Percentiles rank a stretch among this genome's conserved stretches.
Conservation (phyloP, 805 yeast species). For the Cyberlindnera nakhonratchasimensis region DNA sequence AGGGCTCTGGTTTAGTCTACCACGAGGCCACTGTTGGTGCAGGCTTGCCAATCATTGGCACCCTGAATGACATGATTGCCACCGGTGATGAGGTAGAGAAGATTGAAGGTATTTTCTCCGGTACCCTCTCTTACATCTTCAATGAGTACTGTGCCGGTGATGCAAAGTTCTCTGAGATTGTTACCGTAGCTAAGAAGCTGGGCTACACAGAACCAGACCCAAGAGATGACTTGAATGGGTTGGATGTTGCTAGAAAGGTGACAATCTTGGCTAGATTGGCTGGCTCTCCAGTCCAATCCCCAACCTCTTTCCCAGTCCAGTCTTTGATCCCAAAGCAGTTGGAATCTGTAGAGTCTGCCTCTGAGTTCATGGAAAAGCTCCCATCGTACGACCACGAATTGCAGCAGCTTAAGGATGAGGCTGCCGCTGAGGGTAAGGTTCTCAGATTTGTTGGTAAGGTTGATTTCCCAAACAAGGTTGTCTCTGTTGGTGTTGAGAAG, state of each 20-base stretch:
- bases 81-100: slow-evolving; percentile 92
- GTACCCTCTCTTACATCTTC: slow-evolving; percentile 92
- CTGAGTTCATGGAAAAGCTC: slow-evolving; percentile 74
- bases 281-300: slow-evolving; percentile 80
- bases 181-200: slow-evolving; percentile 77
- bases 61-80: slow-evolving; percentile 79
- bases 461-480: slow-evolving; percentile 66
- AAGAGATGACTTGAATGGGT: slow-evolving; percentile 96
- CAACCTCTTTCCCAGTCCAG: slow-evolving; percentile 90
- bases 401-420: slow-evolving; percentile 72
- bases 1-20: slow-evolving; percentile 68
- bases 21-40: slow-evolving; percentile 99
- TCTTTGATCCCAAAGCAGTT: slow-evolving; percentile 87
- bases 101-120: slow-evolving; percentile 95
- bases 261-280: slow-evolving; percentile 93
- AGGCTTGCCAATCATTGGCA: slow-evolving; percentile 89
- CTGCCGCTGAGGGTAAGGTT: slow-evolving; percentile 80
- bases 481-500: slow-evolving; percentile 83
- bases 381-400: slow-evolving; percentile 82
- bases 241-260: slow-evolving; percentile 98
- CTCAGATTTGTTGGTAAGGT: slow-evolving; percentile 91
- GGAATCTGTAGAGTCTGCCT: slow-evolving; percentile 67
- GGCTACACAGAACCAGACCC: slow-evolving; percentile 99
- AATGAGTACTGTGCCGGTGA: slow-evolving; percentile 81
- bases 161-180: slow-evolving; percentile 85